phyloP scores from a whole-genome alignment of 176 grass and related monocot species.

The Musa schizocarpa region DNA sequence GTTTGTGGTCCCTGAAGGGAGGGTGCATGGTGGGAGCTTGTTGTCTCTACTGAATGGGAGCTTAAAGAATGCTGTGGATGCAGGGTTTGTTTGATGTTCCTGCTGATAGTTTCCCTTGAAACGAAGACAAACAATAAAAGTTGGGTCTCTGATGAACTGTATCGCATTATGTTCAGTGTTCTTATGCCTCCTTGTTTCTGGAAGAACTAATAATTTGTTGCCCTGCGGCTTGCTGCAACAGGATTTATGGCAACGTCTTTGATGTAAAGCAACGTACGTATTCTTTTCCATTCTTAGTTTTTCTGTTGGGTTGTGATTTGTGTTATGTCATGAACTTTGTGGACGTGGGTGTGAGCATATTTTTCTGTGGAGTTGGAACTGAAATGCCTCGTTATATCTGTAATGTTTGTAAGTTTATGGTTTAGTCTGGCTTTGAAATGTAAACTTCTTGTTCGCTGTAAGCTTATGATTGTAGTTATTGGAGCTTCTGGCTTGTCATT shows the following conservation, averaged over 20 bases:
- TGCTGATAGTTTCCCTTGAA: not conserved
- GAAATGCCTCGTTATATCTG: not conserved
- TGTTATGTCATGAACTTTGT: not conserved
- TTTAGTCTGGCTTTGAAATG: not conserved
- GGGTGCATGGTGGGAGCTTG: constrained; percentile 66
- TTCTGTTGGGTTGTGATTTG: not conserved
- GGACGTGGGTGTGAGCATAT: not conserved
- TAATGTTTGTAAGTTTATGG: not conserved
- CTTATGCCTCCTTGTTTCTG: not conserved
- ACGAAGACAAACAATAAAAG: not conserved
- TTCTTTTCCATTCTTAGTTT: not conserved
- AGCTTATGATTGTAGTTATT: not conserved
- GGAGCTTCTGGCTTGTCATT: not conserved
- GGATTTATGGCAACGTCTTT: not conserved
- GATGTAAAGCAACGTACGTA: not conserved
- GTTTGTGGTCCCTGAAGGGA: constrained; percentile 36
- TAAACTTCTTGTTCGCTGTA: not conserved
- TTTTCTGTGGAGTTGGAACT: not conserved
- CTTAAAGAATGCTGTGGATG: constrained; percentile 44
- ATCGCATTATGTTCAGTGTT: not conserved
- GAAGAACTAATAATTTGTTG: not conserved
- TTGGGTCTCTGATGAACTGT: not conserved
- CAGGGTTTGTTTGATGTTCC: constrained; percentile 15
- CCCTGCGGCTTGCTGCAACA: not conserved
- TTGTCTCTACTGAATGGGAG: constrained; percentile 48